phyloP scores from a whole-genome alignment of 257 asterid species.

The Solanum chaucha region DNA sequence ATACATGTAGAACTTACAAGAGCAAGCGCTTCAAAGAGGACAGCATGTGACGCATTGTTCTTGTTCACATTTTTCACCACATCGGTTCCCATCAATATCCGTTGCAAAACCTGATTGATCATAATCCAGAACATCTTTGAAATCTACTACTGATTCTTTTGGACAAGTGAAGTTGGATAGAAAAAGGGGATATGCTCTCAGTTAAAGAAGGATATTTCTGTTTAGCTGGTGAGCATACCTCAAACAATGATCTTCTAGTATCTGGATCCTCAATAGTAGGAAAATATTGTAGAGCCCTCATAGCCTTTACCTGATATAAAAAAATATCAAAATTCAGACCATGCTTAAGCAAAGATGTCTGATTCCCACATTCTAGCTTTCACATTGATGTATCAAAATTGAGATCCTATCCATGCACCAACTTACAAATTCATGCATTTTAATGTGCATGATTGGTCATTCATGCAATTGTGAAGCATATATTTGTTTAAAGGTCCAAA shows the following conservation, averaged over 20 bases:
- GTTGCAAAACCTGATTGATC: conserved; percentile 70
- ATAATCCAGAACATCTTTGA: background rate
- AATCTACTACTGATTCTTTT: background rate
- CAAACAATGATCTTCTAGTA: conserved; percentile 91
- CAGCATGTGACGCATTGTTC: conserved; percentile 99
- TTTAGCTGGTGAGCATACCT: conserved; percentile 38
- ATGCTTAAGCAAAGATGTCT: background rate
- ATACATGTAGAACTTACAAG: conserved; percentile 45
- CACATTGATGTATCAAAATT: background rate
- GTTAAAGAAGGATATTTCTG: background rate
- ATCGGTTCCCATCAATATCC: conserved; percentile 98
- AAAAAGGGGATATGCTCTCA: background rate
- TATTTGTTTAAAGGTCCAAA: background rate
- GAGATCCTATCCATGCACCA: background rate
- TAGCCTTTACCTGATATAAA: conserved; percentile 72
- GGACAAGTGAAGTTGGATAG: background rate
- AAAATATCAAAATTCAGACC: background rate
- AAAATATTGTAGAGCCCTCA: conserved; percentile 99
- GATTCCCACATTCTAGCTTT: background rate
- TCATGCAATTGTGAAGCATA: background rate
- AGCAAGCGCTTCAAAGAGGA: conserved; percentile 98
- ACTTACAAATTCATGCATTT: background rate
- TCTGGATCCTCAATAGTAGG: conserved; percentile 96
- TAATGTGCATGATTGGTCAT: background rate
- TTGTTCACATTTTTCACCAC: conserved; percentile 99